A percentile compares a stretch with the other conserved stretches of the same genome.
Evolutionary conservation across 2,329 filamentous ascomycete genomes (phyloP).

Genomic region (Rutstroemia sydowiana): DNA sequence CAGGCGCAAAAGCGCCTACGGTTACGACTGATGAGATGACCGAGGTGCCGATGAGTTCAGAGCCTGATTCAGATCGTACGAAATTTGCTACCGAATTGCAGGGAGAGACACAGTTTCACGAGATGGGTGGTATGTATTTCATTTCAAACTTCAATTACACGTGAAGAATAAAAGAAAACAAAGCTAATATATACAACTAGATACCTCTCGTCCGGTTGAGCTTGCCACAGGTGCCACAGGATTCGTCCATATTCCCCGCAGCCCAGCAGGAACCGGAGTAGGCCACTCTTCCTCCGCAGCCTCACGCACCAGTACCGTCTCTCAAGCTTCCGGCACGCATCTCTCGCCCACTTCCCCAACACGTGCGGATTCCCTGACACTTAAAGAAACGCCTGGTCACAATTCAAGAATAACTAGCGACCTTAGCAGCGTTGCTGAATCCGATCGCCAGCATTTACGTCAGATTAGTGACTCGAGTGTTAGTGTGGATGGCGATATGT

Average conservation of each 20-base stretch:
- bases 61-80: constrained; percentile 17
- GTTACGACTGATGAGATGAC: constrained; percentile 27
- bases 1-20: constrained; percentile 24
- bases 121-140: constrained; percentile 28
- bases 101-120: constrained; percentile 28
- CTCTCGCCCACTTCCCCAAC: constrained; percentile 11
- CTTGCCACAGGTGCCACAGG: constrained; percentile 14
- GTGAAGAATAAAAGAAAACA: neutral
- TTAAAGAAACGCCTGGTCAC: constrained; percentile 8
- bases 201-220: constrained; percentile 22
- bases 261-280: neutral
- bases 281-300: constrained; percentile 14
- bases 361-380: constrained; percentile 15
- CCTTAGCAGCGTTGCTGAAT: constrained; percentile 16
- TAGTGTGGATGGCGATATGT: constrained; percentile 15
- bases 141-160: constrained; percentile 1
- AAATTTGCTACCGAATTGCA: neutral
- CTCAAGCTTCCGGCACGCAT: constrained; percentile 17
- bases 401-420: constrained; percentile 7
- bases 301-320: constrained; percentile 8
- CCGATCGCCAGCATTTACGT: constrained; percentile 19
- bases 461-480: constrained; percentile 24
- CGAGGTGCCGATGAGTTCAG: constrained; percentile 9
- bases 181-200: constrained; percentile 12
- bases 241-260: constrained; percentile 13